These are phyloP conservation scores for Ganoderma sp. DNA, from an alignment of 1,284 basidiomycete genomes.

Conservation along the genomic window DNA sequence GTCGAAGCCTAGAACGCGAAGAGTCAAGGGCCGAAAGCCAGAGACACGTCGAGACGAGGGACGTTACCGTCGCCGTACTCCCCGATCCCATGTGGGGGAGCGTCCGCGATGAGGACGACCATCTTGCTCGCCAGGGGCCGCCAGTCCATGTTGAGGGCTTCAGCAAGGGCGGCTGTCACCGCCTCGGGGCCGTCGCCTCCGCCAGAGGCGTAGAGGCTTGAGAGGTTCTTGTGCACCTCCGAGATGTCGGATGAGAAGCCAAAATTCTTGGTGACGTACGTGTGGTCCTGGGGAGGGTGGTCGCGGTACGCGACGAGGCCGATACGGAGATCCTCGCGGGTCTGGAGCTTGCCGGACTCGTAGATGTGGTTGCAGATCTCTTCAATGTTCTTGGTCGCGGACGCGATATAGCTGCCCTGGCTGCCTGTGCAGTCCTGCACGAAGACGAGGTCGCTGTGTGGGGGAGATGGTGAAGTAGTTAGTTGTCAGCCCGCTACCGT, in stretches of 20 bases:
- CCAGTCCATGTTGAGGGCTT: constrained; percentile 91
- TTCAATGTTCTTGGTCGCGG: constrained; percentile 98
- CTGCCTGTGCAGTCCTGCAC: constrained; percentile 93
- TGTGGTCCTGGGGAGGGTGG: constrained; percentile 95
- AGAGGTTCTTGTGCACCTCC: constrained; percentile 86
- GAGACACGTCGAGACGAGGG: not conserved
- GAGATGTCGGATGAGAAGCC: constrained; percentile 93
- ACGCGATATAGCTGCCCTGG: constrained; percentile 83
- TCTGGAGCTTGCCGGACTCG: constrained; percentile 89
- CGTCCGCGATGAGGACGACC: constrained; percentile 95
- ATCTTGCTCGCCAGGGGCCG: constrained; percentile 90
- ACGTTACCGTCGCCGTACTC: constrained; percentile 87
- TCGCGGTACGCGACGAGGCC: constrained; percentile 92
- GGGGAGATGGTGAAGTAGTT: constrained; percentile 13
- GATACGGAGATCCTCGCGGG: constrained; percentile 87
- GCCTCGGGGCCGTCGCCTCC: constrained; percentile 99
- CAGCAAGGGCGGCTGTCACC: constrained; percentile 92
- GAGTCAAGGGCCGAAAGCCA: constrained; percentile 26
- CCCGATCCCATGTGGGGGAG: constrained; percentile 94
- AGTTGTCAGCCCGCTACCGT: constrained; percentile 5
- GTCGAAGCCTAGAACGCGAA: constrained; percentile 71
- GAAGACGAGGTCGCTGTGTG: constrained; percentile 80
- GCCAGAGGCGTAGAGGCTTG: constrained; percentile 88
- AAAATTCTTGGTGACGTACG: constrained; percentile 92
- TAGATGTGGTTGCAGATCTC: constrained; percentile 96